phyloP scores from a whole-genome alignment of 2,329 filamentous ascomycete genomes.

The Drechslerella dactyloides region DNA sequence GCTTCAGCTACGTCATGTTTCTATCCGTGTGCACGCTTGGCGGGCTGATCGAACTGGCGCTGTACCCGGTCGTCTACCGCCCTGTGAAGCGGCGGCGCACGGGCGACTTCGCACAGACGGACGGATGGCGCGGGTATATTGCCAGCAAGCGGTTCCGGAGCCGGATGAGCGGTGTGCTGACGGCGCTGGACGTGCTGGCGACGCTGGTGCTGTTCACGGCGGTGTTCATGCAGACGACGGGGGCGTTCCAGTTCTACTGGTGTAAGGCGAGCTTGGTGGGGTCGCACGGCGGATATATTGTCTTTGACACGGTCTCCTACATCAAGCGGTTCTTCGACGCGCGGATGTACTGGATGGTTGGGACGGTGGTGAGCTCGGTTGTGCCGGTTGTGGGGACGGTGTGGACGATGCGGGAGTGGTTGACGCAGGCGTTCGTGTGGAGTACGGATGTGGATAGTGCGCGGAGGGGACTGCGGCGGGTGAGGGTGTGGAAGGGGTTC shows the following conservation, averaged over 20 bases:
- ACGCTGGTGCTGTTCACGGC: constrained; percentile 58
- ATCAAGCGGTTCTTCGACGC: constrained; percentile 56
- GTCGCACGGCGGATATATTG: constrained; percentile 59
- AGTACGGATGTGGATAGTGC: constrained; percentile 38
- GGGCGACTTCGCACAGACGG: constrained; percentile 14
- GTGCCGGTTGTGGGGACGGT: constrained; percentile 21
- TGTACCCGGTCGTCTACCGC: constrained; percentile 49
- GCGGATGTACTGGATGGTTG: constrained; percentile 51
- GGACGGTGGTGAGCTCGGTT: constrained; percentile 50
- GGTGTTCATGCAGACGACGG: constrained; percentile 59
- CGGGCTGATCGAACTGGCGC: constrained; percentile 57
- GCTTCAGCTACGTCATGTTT: constrained; percentile 61
- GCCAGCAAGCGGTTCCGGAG: constrained; percentile 20
- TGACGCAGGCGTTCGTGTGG: constrained; percentile 52
- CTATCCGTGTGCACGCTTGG: constrained; percentile 56
- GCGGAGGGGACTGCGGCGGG: constrained; percentile 43
- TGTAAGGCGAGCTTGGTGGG: constrained; percentile 59
- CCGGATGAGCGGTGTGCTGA: constrained; percentile 54
- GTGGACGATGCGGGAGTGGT: constrained; percentile 50
- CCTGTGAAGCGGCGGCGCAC: constrained; percentile 32
- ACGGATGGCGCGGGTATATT: constrained; percentile 21
- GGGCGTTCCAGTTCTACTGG: constrained; percentile 59
- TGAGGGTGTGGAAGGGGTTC: constrained; percentile 50
- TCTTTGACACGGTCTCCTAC: constrained; percentile 43
- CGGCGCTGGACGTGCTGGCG: constrained; percentile 58